phyloP scores from a whole-genome alignment of 2,329 filamentous ascomycete species.

The Cercospora nicotianae region DNA sequence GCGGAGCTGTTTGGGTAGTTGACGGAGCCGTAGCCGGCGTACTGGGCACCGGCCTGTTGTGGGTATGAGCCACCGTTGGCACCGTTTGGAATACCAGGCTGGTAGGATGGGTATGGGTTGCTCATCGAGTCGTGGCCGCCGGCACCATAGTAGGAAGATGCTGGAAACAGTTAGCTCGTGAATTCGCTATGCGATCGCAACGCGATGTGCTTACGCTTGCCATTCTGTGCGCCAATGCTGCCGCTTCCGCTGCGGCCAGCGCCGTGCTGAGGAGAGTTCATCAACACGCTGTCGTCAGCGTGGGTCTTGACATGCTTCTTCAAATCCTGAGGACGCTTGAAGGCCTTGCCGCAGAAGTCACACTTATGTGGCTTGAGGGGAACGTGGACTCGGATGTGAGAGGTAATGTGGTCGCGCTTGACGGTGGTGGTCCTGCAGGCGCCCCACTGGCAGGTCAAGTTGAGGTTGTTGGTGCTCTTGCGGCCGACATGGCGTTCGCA shows the following conservation, averaged over 20 bases:
- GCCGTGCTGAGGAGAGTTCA: slow-evolving; percentile 61
- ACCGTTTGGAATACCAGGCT: slow-evolving; percentile 32
- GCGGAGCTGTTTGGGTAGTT: slow-evolving; percentile 49
- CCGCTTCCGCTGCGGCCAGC: slow-evolving; percentile 30
- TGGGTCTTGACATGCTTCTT: slow-evolving; percentile 99
- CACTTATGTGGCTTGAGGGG: slow-evolving; percentile 98
- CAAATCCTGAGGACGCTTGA: slow-evolving; percentile 97
- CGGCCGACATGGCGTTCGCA: slow-evolving; percentile 97
- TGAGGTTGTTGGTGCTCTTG: slow-evolving; percentile 98
- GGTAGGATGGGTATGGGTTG: slow-evolving; percentile 38
- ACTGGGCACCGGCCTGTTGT: slow-evolving; percentile 34
- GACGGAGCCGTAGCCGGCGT: slow-evolving; percentile 43
- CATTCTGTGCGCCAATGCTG: slow-evolving; percentile 40
- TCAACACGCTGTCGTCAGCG: slow-evolving; percentile 84
- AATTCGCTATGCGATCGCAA: background rate
- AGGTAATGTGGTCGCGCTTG: slow-evolving; percentile 98
- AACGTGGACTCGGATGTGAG: slow-evolving; percentile 98
- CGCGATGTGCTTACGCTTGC: slow-evolving; percentile 41
- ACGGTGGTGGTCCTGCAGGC: slow-evolving; percentile 94
- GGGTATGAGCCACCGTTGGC: slow-evolving; percentile 31
- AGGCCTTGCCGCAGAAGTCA: slow-evolving; percentile 97
- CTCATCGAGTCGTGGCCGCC: slow-evolving; percentile 34
- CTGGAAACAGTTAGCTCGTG: slow-evolving; percentile 19
- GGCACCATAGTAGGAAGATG: slow-evolving; percentile 38
- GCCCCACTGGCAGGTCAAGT: slow-evolving; percentile 95